Evolutionary conservation across 768 basidiomycete species (phyloP), one percentile per base, ranked within the genome.

Genomic region (Imleria badia): DNA sequence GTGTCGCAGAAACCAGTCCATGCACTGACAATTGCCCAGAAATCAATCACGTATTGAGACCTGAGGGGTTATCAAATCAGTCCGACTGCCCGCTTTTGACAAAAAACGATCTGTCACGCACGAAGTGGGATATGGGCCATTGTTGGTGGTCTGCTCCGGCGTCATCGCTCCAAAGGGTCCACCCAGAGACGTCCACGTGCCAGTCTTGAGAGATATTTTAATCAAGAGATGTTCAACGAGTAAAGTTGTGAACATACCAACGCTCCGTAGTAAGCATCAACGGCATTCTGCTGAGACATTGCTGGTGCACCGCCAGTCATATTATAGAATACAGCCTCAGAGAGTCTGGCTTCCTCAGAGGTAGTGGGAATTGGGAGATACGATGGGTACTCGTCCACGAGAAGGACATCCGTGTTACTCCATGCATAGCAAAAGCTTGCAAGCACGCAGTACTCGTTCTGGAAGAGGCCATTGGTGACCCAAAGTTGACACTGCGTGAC

Each of bases 1-100:
- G 57, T 67, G 26, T 36, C 52, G 29, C 66, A 66, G 8, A 54
- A 59, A 12, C 66, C 66, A 2, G 64, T 66, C 64, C 66, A 66
- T 17, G 66, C 66, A 35, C 56, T 61, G 36, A 67, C 54, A 15
- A 52, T 17, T 17, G 39, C 50, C 66, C 66, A 66, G 44, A 65
- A 61, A 17, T 49, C 60, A 29, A 53, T 52, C n/a, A 66, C 54
- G 29, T 67, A 67, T 39, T 61, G 48, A 19, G 41, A 6, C 4
- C 65, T 65, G 29, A 40, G 12, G 12, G 9, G 11, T 7, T 17
- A 46, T 39, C 20, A 30, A 26, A 6, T 26, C 26, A 26, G 26
- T 26, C 6, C 6, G 26, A 26, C 26, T 6, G 4, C 26, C 3
- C 26, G 26, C 4, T 3, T 26, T 26, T 26, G 26, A n/a, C n/a